These are phyloP conservation scores for Pythium angustatum DNA, from an alignment of 352 stramenopile species.

Conservation along the genomic window DNA sequence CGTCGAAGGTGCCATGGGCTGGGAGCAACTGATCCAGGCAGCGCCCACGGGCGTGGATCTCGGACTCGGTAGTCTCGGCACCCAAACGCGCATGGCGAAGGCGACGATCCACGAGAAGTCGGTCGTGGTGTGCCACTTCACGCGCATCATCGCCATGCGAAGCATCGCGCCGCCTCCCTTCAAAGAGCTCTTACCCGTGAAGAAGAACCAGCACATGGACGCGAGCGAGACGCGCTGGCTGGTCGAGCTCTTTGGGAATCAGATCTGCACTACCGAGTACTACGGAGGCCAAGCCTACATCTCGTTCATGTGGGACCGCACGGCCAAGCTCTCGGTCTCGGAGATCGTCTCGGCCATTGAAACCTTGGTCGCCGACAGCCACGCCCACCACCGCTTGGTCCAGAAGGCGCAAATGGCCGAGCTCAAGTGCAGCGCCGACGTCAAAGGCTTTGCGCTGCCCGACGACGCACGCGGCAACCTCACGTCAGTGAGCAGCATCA, in stretches of 20 bases:
- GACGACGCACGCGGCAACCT: neutral
- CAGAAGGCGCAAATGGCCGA: neutral
- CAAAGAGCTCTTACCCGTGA: neutral
- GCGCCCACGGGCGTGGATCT: neutral
- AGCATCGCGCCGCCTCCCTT: neutral
- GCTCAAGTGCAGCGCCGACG: neutral
- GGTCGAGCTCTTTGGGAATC: constrained; percentile 3
- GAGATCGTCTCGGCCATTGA: neutral
- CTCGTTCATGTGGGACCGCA: neutral
- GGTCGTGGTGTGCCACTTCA: neutral
- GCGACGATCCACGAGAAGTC: neutral
- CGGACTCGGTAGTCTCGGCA: no score
- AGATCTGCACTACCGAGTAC: constrained; percentile 13
- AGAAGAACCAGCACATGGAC: neutral
- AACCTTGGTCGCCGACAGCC: neutral
- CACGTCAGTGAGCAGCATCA: neutral
- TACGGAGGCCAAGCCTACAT: constrained; percentile 4
- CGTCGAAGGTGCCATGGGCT: neutral
- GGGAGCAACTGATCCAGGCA: neutral
- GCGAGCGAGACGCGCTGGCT: neutral
- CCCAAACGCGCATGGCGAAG: no score
- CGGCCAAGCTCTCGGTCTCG: neutral
- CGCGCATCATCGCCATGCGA: constrained; percentile 2
- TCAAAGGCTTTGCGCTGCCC: constrained; percentile 1
- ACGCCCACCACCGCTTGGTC: neutral